These are phyloP conservation scores for Withania somnifera DNA, from an alignment of 305 asterid species.

Conservation along the genomic window DNA sequence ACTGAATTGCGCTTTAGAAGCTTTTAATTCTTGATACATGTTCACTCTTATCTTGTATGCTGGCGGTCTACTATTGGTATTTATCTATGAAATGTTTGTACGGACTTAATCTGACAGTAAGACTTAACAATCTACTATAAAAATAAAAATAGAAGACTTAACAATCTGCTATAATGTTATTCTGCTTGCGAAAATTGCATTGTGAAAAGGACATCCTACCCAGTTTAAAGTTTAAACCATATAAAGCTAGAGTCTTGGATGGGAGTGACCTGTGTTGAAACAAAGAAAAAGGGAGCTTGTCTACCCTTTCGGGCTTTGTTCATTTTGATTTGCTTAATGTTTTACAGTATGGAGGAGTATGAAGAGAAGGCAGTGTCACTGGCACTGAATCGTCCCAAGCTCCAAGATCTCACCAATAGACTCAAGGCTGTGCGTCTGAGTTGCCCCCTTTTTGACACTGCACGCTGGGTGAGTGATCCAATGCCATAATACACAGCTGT, in stretches of 20 bases:
- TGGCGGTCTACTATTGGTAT: neutral
- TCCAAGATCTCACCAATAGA: slow-evolving; percentile 67
- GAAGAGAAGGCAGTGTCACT: slow-evolving; percentile 87
- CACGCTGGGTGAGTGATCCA: slow-evolving; percentile 70
- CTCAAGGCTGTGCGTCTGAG: slow-evolving; percentile 74
- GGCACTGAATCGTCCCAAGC: slow-evolving; percentile 67
- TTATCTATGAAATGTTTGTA: neutral
- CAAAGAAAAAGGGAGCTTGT: neutral
- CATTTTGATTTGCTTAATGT: neutral
- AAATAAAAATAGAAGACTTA: no score
- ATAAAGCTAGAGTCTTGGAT: neutral
- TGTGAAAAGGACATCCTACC: neutral
- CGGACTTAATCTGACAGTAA: neutral
- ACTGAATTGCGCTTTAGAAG: neutral
- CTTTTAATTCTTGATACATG: neutral
- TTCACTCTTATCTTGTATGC: neutral
- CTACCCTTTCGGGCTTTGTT: neutral
- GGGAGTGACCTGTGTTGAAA: neutral
- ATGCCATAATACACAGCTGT: neutral
- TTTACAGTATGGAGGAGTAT: slow-evolving; percentile 74
- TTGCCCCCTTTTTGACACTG: slow-evolving; percentile 90
- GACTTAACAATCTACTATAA: neutral
- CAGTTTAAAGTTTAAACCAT: neutral
- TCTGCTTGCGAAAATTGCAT: neutral
- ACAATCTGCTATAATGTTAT: neutral